phyloP scores from a whole-genome alignment of 352 stramenopile species.

The Pythium diclinum region DNA sequence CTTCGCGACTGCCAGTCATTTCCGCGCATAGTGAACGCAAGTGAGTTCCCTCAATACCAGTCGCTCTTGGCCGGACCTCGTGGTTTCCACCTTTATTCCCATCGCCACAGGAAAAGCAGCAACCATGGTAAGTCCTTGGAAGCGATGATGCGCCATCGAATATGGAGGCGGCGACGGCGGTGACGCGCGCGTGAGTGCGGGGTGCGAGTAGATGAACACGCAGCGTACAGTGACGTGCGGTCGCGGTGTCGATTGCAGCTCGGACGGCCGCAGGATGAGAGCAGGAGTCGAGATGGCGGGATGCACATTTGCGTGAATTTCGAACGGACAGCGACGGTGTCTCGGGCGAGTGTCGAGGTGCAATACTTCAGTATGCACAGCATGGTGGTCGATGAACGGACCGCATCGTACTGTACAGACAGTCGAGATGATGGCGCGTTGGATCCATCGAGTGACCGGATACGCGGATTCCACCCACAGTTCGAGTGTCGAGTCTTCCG shows the following conservation, averaged over 20 bases:
- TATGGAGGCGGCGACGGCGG: not conserved
- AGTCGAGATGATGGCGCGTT: not conserved
- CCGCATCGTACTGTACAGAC: not conserved
- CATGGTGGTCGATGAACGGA: not conserved
- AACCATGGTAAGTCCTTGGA: constrained; percentile 62
- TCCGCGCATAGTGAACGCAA: constrained; percentile 65
- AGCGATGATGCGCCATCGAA: constrained; percentile 4
- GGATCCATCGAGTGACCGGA: not conserved
- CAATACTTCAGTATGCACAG: not conserved
- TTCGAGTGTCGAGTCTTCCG: not conserved
- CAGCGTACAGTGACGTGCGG: not conserved
- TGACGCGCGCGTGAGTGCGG: not conserved
- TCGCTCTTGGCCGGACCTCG: constrained; percentile 26
- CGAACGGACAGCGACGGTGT: not conserved
- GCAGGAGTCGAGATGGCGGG: not conserved
- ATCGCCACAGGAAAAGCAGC: constrained; percentile 85
- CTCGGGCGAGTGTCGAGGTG: not conserved
- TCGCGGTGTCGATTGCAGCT: not conserved
- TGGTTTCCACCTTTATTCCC: constrained; percentile 67
- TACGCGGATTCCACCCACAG: not conserved
- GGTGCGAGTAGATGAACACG: not conserved
- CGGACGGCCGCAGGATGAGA: not conserved
- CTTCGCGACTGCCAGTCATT: constrained; percentile 83
- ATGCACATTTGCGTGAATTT: not conserved
- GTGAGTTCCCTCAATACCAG: constrained; percentile 39